These are phyloP conservation scores for Backusella macrospora DNA, from an alignment of 192 early-diverging fungal genomes.

Conservation along the genomic window DNA sequence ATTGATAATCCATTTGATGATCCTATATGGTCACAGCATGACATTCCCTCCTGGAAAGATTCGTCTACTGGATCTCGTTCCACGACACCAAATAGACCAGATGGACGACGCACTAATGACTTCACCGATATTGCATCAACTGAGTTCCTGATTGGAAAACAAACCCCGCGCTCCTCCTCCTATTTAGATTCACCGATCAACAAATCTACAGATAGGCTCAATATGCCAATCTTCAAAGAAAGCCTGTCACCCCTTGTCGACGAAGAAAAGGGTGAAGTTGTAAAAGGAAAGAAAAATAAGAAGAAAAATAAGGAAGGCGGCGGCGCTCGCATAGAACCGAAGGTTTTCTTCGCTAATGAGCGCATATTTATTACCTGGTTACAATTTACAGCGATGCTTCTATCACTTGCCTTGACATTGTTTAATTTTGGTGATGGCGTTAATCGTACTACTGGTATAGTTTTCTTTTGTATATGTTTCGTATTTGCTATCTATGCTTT, in stretches of 20 bases:
- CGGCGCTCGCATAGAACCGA: constrained; percentile 59
- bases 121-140: constrained; percentile 18
- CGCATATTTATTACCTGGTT: constrained; percentile 90
- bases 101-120: constrained; percentile 2
- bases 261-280: neutral
- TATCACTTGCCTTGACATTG: constrained; percentile 68
- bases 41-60: neutral
- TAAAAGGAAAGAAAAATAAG: neutral
- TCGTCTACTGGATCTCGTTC: constrained; percentile 1
- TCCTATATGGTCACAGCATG: constrained; percentile 32
- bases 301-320: neutral
- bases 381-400: constrained; percentile 72
- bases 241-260: constrained; percentile 31
- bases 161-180: constrained; percentile 6
- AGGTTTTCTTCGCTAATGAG: constrained; percentile 94
- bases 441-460: constrained; percentile 61
- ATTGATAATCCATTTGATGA: constrained; percentile 28
- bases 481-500: constrained; percentile 76
- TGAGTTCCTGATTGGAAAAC: constrained; percentile 30
- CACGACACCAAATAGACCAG: neutral
- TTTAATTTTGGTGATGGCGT: constrained; percentile 83
- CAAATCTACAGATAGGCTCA: constrained; percentile 6
- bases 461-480: constrained; percentile 71
- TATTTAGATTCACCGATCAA: neutral
- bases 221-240: neutral